phyloP scores from a whole-genome alignment of 768 basidiomycete genomes.

The Trametes villosa region DNA sequence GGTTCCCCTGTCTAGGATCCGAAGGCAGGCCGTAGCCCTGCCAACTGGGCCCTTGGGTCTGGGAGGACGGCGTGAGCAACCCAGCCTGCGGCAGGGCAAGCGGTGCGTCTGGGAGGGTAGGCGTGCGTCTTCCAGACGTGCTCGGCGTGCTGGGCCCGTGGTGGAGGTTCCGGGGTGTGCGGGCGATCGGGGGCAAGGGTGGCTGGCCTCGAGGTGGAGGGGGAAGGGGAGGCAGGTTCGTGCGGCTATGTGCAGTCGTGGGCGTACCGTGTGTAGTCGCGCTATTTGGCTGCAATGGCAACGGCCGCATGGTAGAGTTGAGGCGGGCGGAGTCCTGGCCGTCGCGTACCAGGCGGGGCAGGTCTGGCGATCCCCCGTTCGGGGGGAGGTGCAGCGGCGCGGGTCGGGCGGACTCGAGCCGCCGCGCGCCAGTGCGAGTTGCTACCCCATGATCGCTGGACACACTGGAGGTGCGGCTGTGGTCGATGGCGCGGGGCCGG shows the following conservation, averaged over 20 bases:
- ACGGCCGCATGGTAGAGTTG: slow-evolving; percentile 46
- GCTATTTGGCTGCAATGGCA: slow-evolving; percentile 49
- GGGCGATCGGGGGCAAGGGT: slow-evolving; percentile 39
- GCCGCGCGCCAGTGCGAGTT: slow-evolving; percentile 43
- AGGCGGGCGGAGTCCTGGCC: slow-evolving; percentile 54
- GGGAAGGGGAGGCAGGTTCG: slow-evolving; percentile 66
- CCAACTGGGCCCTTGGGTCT: slow-evolving; percentile 28
- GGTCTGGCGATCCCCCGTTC: slow-evolving; percentile 56
- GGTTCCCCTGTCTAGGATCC: slow-evolving; percentile 61
- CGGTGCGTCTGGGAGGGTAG: slow-evolving; percentile 57
- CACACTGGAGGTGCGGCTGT: slow-evolving; percentile 23
- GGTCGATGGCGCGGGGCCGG: slow-evolving; percentile 28
- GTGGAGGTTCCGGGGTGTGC: slow-evolving; percentile 33
- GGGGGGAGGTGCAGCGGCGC: slow-evolving; percentile 79
- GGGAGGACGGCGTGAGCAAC: slow-evolving; percentile 32
- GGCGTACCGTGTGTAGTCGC: slow-evolving; percentile 37
- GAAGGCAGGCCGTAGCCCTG: slow-evolving; percentile 45
- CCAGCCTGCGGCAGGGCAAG: slow-evolving; percentile 37
- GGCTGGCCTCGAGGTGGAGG: slow-evolving; percentile 73
- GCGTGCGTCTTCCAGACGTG: slow-evolving; percentile 51
- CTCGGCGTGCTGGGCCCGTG: slow-evolving; percentile 22
- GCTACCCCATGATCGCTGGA: slow-evolving; percentile 33
- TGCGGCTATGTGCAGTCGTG: slow-evolving; percentile 44
- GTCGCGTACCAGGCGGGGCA: slow-evolving; percentile 76
- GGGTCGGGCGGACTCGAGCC: slow-evolving; percentile 68